Base-by-base conservation (phyloP, 805 yeast genomes). In the Cyberlindnera sargentensis region DNA sequence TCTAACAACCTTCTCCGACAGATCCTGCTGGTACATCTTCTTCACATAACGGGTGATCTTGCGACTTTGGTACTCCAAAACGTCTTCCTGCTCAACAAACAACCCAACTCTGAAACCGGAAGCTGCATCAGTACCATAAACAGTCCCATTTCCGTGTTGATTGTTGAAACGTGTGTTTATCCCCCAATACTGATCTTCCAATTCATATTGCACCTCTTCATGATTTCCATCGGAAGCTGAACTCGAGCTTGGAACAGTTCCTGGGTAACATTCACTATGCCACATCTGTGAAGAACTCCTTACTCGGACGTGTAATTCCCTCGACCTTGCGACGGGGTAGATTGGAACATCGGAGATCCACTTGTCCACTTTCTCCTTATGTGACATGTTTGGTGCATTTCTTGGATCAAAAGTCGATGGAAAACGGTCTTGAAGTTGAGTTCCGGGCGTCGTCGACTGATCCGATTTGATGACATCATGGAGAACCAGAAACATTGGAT, bases 301-400 rank as follows among this genome's bases (percentile, higher is more conserved):
- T 25, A 26, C 23, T 32, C 7, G 15, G 15, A 15, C 20, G 20
- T 15, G 20, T 15, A 11, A 6, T 11, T 34, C 23, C 25, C 23
- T 31, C 8, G 6, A n/a, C 6, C 40, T 49, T 5, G 50, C 46
- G 5, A 60, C 48, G 0, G 63, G 55, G 40, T 62, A 68, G 7
- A 70, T 56, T 1, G 90, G 90, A 4, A 84, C 71, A 28, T 69
- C 67, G 4, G 65, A 63, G 31, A 84, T 72, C 93, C 93, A 84
- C 6, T 59, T 63, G 33, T 68, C 67, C 1, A 84, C 84, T 53
- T 84, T 84, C 53, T 84, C 91, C 39, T 62, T 66, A 48, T 71
- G 75, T 1, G 78, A 70, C 89, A 84, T 83, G 58, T 78, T 80
- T 7, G 72, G 64, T 3, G 79, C 78, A 29, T 62, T 62, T 53